Evolutionary conservation across 805 yeast species (phyloP).

Genomic region (Lipomyces sp.): DNA sequence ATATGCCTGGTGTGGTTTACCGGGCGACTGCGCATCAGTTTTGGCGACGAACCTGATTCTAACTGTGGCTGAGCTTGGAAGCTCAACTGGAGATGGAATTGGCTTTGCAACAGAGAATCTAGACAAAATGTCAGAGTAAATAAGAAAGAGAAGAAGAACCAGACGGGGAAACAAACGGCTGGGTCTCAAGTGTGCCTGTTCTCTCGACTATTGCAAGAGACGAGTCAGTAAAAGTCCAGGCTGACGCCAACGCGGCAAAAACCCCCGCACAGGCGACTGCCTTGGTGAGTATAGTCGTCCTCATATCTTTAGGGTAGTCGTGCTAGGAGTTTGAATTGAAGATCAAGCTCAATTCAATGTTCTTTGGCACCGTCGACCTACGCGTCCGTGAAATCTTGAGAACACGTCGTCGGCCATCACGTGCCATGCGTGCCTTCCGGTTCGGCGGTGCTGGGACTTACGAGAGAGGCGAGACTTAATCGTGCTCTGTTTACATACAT

Average conservation of each 20-base stretch:
- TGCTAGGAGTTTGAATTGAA: too few relatives aligned
- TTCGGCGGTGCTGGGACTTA: too few relatives aligned
- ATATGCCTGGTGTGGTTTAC: conserved; percentile 34
- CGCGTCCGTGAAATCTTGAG: too few relatives aligned
- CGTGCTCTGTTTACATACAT: too few relatives aligned
- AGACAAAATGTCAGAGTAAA: not conserved
- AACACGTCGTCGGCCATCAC: too few relatives aligned
- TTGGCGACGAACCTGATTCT: conserved; percentile 13
- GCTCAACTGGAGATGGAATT: conserved; percentile 1
- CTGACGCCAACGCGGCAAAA: conserved; percentile 8
- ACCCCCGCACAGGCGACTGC: not conserved
- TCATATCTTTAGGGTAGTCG: too few relatives aligned
- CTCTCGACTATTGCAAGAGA: conserved; percentile 23
- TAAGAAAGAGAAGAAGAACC: not conserved
- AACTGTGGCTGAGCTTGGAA: conserved; percentile 14
- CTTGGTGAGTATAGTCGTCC: not conserved
- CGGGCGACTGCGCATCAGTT: conserved; percentile 2
- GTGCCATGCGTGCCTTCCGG: too few relatives aligned
- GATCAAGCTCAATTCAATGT: too few relatives aligned
- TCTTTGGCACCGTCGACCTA: too few relatives aligned
- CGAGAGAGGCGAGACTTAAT: too few relatives aligned
- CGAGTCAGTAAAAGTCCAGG: conserved; percentile 27
- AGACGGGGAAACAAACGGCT: conserved; percentile 2
- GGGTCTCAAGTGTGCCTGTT: conserved; percentile 23
- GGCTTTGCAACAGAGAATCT: conserved; percentile 11